Conservation (phyloP, 2,329 filamentous ascomycete species). For the Pezicula carpinea region DNA sequence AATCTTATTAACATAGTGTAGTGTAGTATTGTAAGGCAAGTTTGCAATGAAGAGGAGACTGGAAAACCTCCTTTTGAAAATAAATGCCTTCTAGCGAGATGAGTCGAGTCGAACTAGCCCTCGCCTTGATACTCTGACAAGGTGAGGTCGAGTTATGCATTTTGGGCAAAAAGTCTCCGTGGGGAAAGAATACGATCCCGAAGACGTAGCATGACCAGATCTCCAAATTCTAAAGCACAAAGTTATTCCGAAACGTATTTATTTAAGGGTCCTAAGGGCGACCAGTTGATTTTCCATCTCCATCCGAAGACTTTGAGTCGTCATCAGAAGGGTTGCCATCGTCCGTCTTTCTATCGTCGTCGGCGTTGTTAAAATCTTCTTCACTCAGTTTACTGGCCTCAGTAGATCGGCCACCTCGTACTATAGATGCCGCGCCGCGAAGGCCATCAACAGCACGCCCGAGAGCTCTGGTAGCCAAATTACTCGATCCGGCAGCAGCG, state of each 20-base stretch:
- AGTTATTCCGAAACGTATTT: too few species aligned
- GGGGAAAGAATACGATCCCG: too few species aligned
- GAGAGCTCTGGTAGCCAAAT: slow-evolving; percentile 13
- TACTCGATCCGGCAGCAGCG: slow-evolving; percentile 10
- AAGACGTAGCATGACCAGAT: too few species aligned
- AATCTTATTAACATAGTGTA: slow-evolving; percentile 13
- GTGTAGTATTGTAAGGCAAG: slow-evolving; percentile 1
- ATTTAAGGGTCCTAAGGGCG: not conserved
- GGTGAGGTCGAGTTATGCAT: too few species aligned
- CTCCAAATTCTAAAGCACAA: too few species aligned
- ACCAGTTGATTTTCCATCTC: slow-evolving; percentile 1
- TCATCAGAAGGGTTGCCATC: not conserved
- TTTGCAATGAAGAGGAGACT: slow-evolving; percentile 1
- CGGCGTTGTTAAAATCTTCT: slow-evolving; percentile 6
- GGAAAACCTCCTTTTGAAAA: not conserved
- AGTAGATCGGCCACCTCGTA: slow-evolving; percentile 1
- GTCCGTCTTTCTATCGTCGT: not conserved
- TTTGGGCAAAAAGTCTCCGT: too few species aligned
- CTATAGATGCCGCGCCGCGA: slow-evolving; percentile 10
- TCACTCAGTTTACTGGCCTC: slow-evolving; percentile 5
- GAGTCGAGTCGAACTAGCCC: too few species aligned
- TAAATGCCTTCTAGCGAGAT: not conserved
- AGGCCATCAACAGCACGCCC: slow-evolving; percentile 9
- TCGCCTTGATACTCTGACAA: too few species aligned
- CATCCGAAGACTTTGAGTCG: slow-evolving; percentile 1